Evolutionary conservation across 371 early-diverging fungal genomes (phyloP), one percentile per base, ranked within the genome.

Genomic region (Syncephalastrum racemosum): DNA sequence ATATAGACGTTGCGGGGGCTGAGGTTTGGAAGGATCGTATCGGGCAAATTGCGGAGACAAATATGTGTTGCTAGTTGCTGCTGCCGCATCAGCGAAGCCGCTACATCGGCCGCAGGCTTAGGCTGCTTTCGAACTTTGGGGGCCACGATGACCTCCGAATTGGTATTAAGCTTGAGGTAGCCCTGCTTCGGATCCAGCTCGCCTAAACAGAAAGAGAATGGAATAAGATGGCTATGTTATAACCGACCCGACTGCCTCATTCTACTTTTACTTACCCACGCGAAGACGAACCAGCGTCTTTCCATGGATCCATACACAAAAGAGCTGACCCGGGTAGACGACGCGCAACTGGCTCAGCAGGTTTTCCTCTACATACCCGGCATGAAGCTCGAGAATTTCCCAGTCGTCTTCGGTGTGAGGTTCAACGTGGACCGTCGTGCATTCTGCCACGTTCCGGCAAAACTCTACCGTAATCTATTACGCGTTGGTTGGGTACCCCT

Each of bases 331-430:
- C 2, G 68, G 61, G 58, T 82, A 85, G 0, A 92, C 83, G 0
- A 89, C 86, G 22, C 89, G 75, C 42, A 90, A 70, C 70, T 94
- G 95, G 54, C 82, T 83, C 39, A 92, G 55, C 51, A 94, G 71
- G 53, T 89, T 81, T 42, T 86, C 87, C 58, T 94, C 95, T 1
- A 94, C 80, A 63, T 86, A 88, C 42, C 84, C 88, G 13, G 91
- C 90, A 64, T 92, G 85, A 16, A 90, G 62, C 78, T 91, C 91
- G 67, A 94, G 50, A 41, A 93, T 90, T 62, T 94, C 93, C 93
- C 93, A 94, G 64, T 94, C 95, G 50, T 93, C 92, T 47, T 80
- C 83, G 0, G 90, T 80, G 54, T 80, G 64, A 4, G 94, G 94
- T 44, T 89, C 92, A 2, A 92, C 91, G 58, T 86, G 70, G 1